Conservation (phyloP, 1,139 yeast genomes). For the Diutina neorugosa region DNA sequence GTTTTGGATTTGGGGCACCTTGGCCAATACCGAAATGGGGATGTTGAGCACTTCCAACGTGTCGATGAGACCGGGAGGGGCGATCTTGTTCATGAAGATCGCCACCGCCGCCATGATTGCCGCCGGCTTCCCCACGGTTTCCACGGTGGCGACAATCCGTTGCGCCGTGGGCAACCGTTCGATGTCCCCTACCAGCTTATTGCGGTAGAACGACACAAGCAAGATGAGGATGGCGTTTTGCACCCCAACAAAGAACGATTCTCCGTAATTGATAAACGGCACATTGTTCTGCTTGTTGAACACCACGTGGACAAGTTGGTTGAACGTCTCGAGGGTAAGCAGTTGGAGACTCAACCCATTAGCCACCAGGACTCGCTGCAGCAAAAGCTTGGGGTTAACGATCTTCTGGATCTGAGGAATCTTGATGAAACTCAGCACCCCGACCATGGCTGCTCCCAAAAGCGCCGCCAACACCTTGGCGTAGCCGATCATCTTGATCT, state of each 20-base stretch:
- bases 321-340: slow-evolving; percentile 25
- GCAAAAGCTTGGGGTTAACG: slow-evolving; percentile 16
- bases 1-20: slow-evolving; percentile 42
- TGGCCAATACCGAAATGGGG: slow-evolving; percentile 41
- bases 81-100: slow-evolving; percentile 20
- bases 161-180: slow-evolving; percentile 11
- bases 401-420: slow-evolving; percentile 33
- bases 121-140: slow-evolving; percentile 16
- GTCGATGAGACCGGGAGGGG: slow-evolving; percentile 18
- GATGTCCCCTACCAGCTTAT: slow-evolving; percentile 10
- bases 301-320: slow-evolving; percentile 28
- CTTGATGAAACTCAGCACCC: slow-evolving; percentile 28
- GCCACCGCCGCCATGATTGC: slow-evolving; percentile 17
- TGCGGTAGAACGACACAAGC: slow-evolving; percentile 25
- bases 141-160: slow-evolving; percentile 10
- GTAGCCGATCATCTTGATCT: slow-evolving; percentile 24
- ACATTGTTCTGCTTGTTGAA: slow-evolving; percentile 26
- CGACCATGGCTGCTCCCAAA: slow-evolving; percentile 26
- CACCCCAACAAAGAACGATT: slow-evolving; percentile 26
- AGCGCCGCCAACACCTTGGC: slow-evolving; percentile 24
- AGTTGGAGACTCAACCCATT: slow-evolving; percentile 28
- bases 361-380: slow-evolving; percentile 21
- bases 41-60: slow-evolving; percentile 40
- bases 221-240: slow-evolving; percentile 29
- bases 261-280: slow-evolving; percentile 32